Percentiles rank a stretch among this genome's conserved stretches.
These are phyloP conservation scores for Waltiozyma sp. DNA, from an alignment of 1,139 yeast genomes.

Conservation along the genomic window DNA sequence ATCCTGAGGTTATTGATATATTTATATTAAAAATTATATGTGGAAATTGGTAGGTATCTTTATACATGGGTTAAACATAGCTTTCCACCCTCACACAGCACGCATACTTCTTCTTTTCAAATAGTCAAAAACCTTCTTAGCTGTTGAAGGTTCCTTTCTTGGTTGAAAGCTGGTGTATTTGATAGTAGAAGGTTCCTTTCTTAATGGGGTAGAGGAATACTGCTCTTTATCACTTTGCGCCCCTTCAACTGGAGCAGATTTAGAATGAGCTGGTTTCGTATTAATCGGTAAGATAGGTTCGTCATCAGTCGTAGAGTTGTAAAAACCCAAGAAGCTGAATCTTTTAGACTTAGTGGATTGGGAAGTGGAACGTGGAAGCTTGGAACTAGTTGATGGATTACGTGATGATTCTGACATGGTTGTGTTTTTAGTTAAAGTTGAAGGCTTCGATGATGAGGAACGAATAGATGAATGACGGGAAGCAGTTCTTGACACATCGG, in stretches of 20 bases:
- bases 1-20: too few relatives aligned
- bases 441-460: conserved; percentile 8
- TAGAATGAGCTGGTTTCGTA: background rate
- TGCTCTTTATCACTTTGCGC: conserved; percentile 1
- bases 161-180: conserved; percentile 17
- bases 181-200: conserved; percentile 11
- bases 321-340: conserved; percentile 22
- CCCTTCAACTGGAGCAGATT: background rate
- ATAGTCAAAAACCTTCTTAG: conserved; percentile 70
- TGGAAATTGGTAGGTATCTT: too few relatives aligned
- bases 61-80: too few relatives aligned
- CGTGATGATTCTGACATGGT: conserved; percentile 6
- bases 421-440: conserved; percentile 10
- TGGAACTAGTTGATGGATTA: conserved; percentile 6
- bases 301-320: conserved; percentile 3
- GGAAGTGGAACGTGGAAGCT: conserved; percentile 1
- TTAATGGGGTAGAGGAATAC: background rate
- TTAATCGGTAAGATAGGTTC: background rate
- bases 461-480: conserved; percentile 7
- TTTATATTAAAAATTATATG: background rate
- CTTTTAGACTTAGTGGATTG: conserved; percentile 17
- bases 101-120: conserved; percentile 65
- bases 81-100: conserved; percentile 9
- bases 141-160: conserved; percentile 53
- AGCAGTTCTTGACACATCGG: conserved; percentile 1